A percentile compares a stretch with the other conserved stretches of the same genome.
These are phyloP conservation scores for Acanthamoeba sp. DNA, from an alignment of 208 protist genomes.

Conservation along the genomic window DNA sequence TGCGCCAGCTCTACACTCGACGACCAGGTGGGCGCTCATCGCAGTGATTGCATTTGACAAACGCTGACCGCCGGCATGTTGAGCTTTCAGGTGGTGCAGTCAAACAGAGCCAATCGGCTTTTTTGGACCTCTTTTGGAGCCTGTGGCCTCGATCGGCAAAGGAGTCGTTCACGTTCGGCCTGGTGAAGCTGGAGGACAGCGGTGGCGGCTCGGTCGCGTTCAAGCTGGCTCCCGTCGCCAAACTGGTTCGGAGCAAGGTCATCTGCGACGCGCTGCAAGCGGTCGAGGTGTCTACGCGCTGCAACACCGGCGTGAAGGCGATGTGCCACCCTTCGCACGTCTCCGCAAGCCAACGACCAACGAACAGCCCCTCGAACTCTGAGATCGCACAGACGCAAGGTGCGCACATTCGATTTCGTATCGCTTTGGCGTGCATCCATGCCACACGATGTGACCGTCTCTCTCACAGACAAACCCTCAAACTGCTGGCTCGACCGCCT, in stretches of 20 bases:
- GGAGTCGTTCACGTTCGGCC: not conserved
- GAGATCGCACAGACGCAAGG: too few relatives aligned
- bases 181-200: not conserved
- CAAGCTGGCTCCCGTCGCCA: not conserved
- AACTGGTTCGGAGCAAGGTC: not conserved
- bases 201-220: not conserved
- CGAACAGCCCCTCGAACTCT: not conserved
- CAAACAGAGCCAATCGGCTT: not conserved
- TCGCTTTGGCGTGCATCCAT: too few relatives aligned
- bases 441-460: too few relatives aligned
- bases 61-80: too few relatives aligned
- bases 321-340: not conserved
- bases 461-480: too few relatives aligned
- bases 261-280: slow-evolving; percentile 15
- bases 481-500: slow-evolving; percentile 5
- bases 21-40: too few relatives aligned
- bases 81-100: not conserved
- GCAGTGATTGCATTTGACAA: too few relatives aligned
- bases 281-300: not conserved
- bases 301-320: not conserved
- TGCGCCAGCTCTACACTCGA: not conserved
- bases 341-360: not conserved
- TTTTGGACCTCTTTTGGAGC: not conserved
- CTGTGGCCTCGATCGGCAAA: not conserved
- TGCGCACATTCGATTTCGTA: too few relatives aligned